Base-by-base conservation (phyloP, 441 rosid species). In the Populus hybrid region DNA sequence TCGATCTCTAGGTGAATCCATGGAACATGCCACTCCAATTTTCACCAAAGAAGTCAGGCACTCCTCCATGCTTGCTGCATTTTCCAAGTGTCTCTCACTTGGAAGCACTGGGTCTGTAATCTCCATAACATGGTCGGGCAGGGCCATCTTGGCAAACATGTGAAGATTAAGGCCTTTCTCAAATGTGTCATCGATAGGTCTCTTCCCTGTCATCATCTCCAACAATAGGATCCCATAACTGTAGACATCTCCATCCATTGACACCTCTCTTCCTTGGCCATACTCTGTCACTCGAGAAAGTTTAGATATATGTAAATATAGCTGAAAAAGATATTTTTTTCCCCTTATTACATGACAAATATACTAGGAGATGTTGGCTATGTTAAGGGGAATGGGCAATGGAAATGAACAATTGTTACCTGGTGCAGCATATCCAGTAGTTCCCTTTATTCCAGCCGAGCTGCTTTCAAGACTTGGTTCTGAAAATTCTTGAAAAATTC, bases 201-300 rank as follows among this genome's bases (percentile, higher is more conserved):
- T 68, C 42, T 68, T 68, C 24, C 72, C 45, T 28, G 72, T 68
- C 9, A 68, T 11, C 72, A 68, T 68, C 24, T 68, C 72, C 21
- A 68, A 33, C 72, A 68, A 16, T 11, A 68, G 38, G n/a, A 68
- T 68, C 20, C 72, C 72, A 33, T 68, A 68, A 21, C 45, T 68
- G 21, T 68, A 68, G 24, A 33, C 45, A 36, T 68, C 72, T 7
- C 72, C 72, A 11, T 21, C 12, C 3, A 1, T 68, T 68, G 72
- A 68, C 38, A 68, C 72, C 38, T 36, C 24, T 9, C 42, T 36
- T 23, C 45, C 72, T 23, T 24, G 12, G 16, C 72, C 72, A 33
- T 68, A 33, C 72, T 68, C 72, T 68, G 72, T 68, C 45, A 14
- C 40, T 24, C 28, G 24, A 68, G 21, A 16, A 68, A 5, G n/a